Evolutionary conservation across 164 flowering plant species (phyloP).

Genomic region (Liquidambar formosana): DNA sequence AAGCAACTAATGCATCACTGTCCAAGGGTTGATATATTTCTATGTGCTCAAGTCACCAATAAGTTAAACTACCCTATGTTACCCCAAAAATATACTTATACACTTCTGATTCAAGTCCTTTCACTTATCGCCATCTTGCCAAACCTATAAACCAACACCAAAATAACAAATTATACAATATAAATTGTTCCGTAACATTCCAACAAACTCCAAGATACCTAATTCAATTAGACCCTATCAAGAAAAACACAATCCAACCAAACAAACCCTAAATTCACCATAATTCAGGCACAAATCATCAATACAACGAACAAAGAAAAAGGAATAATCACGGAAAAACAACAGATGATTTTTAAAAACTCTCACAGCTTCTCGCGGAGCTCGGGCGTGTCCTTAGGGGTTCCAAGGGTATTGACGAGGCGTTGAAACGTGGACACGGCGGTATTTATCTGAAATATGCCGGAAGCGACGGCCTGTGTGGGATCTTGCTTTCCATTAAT

Average conservation of each 20-base stretch:
- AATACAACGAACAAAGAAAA: background rate
- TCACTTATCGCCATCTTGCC: too few relatives aligned
- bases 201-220: background rate
- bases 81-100: too few relatives aligned
- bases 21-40: too few relatives aligned
- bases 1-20: too few relatives aligned
- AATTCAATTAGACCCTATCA: background rate
- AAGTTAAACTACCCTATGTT: too few relatives aligned
- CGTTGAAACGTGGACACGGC: constrained; percentile 59
- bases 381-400: constrained; percentile 60
- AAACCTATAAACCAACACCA: background rate
- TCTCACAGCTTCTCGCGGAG: constrained; percentile 62
- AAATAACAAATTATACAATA: background rate
- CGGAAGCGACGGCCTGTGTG: constrained; percentile 57
- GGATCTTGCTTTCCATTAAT: constrained; percentile 46
- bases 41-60: too few relatives aligned
- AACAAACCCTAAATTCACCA: background rate
- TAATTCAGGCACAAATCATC: background rate
- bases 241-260: background rate
- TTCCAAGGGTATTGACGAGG: constrained; percentile 62
- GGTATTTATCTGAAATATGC: constrained; percentile 60
- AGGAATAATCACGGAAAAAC: background rate
- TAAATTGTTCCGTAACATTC: background rate
- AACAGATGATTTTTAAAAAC: background rate
- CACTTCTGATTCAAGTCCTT: too few relatives aligned